Evolutionary conservation across 1,284 basidiomycete genomes (phyloP).

Genomic region (Ustilago xerochloae): DNA sequence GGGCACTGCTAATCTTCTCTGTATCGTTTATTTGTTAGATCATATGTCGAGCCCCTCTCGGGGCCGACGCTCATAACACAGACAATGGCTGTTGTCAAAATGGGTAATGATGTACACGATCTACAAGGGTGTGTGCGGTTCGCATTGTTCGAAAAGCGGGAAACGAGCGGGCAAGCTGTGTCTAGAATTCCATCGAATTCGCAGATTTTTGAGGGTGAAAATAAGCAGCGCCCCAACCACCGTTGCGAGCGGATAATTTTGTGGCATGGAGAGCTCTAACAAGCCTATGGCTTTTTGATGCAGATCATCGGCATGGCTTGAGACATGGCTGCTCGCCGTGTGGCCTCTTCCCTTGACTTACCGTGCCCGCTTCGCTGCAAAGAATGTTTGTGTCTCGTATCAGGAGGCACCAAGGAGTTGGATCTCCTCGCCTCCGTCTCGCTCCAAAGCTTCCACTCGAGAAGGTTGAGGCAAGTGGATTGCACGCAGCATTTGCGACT

Average conservation of each 20-base stretch:
- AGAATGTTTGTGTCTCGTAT: constrained; percentile 12
- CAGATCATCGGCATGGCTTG: not conserved
- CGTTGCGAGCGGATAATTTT: too few relatives aligned
- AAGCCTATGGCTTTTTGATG: too few relatives aligned
- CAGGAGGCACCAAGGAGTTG: not conserved
- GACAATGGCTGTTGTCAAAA: not conserved
- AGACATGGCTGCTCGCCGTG: not conserved
- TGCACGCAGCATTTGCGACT: too few relatives aligned
- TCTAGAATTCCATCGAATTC: too few relatives aligned
- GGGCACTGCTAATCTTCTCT: constrained; percentile 46
- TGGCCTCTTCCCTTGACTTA: not conserved
- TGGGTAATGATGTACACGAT: constrained; percentile 3
- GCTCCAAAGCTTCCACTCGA: not conserved
- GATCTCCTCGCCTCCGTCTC: not conserved
- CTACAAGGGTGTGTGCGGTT: constrained; percentile 4
- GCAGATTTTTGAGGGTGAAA: too few relatives aligned
- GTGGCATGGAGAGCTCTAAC: too few relatives aligned
- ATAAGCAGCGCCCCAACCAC: too few relatives aligned
- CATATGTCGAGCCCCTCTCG: constrained; percentile 48
- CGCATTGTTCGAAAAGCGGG: too few relatives aligned
- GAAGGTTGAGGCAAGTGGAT: not conserved
- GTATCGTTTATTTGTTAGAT: constrained; percentile 52
- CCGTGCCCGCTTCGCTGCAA: not conserved
- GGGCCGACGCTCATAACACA: constrained; percentile 15
- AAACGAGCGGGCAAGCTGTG: too few relatives aligned